These are phyloP conservation scores for Calycina herbarum DNA, from an alignment of 2,329 filamentous ascomycete genomes.

Conservation along the genomic window DNA sequence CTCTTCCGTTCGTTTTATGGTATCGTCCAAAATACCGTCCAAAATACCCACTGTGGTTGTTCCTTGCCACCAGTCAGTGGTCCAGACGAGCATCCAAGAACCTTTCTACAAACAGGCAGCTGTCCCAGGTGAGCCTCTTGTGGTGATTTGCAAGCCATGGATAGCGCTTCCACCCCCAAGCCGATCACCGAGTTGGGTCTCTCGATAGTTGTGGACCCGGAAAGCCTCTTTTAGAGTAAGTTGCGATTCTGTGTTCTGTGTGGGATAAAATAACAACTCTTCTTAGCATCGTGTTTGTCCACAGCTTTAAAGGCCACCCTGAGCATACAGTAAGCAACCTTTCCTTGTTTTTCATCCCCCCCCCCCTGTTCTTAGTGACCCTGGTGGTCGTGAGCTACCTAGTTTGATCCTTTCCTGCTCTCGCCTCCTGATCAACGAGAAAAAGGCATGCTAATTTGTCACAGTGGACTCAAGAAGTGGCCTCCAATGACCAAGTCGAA, in stretches of 20 bases:
- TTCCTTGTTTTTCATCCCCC: too few species aligned
- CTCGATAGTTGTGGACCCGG: background rate
- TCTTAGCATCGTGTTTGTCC: conserved; percentile 43
- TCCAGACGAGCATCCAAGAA: background rate
- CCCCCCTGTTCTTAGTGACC: too few species aligned
- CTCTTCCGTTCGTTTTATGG: too few species aligned
- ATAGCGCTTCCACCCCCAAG: background rate
- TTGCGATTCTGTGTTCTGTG: background rate
- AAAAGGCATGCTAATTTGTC: too few species aligned
- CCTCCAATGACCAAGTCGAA: conserved; percentile 13
- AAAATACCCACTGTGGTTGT: too few species aligned
- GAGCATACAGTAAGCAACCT: too few species aligned
- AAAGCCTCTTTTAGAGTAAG: conserved; percentile 2
- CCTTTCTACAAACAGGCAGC: background rate
- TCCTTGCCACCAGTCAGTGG: too few species aligned
- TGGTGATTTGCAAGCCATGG: background rate
- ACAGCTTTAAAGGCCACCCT: conserved; percentile 44
- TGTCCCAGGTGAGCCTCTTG: background rate
- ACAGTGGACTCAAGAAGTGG: too few species aligned
- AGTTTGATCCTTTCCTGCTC: too few species aligned
- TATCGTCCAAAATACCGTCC: too few species aligned
- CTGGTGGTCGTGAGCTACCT: too few species aligned
- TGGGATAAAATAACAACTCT: background rate
- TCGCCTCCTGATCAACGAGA: too few species aligned
- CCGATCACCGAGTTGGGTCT: background rate